These are phyloP conservation scores for Vigna mungo DNA, from an alignment of 306 rosid species.

Conservation along the genomic window DNA sequence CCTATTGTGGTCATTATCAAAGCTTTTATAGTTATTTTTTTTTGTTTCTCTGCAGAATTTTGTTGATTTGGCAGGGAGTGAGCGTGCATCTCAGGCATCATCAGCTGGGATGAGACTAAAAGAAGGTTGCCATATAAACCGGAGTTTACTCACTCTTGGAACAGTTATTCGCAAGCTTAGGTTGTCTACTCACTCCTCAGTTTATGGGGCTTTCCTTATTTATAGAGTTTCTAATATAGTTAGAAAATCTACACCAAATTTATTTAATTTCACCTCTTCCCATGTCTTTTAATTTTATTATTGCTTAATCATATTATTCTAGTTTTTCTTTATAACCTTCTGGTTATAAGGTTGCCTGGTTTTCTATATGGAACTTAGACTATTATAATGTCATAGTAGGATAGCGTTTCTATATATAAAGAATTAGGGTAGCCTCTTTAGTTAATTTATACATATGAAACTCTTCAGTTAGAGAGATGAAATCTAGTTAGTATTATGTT, in stretches of 20 bases:
- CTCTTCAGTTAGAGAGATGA: background rate
- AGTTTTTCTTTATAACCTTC: conserved; percentile 16
- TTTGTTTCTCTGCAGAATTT: conserved; percentile 77
- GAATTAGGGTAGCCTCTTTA: background rate
- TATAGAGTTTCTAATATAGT: background rate
- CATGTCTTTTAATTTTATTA: background rate
- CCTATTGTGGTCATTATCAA: conserved; percentile 22
- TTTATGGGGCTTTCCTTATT: conserved; percentile 30
- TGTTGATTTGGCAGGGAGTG: conserved; percentile 98
- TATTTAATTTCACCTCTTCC: conserved; percentile 7
- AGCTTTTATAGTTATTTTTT: conserved; percentile 28
- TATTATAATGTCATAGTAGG: background rate
- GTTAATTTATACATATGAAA: conserved; percentile 11
- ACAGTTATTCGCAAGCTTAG: conserved; percentile 98
- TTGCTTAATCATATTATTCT: conserved; percentile 16
- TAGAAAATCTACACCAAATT: background rate
- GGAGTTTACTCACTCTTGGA: conserved; percentile 94
- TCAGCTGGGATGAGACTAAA: conserved; percentile 94
- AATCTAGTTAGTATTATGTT: conserved; percentile 5
- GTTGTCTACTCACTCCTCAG: conserved; percentile 61
- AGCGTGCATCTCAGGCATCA: conserved; percentile 95
- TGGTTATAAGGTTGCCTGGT: conserved; percentile 16
- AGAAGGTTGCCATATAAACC: conserved; percentile 98
- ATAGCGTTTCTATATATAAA: background rate
- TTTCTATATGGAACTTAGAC: conserved; percentile 14